These are phyloP conservation scores for Micractinium conductrix DNA, from an alignment of 139 green algal genomes.

Conservation along the genomic window DNA sequence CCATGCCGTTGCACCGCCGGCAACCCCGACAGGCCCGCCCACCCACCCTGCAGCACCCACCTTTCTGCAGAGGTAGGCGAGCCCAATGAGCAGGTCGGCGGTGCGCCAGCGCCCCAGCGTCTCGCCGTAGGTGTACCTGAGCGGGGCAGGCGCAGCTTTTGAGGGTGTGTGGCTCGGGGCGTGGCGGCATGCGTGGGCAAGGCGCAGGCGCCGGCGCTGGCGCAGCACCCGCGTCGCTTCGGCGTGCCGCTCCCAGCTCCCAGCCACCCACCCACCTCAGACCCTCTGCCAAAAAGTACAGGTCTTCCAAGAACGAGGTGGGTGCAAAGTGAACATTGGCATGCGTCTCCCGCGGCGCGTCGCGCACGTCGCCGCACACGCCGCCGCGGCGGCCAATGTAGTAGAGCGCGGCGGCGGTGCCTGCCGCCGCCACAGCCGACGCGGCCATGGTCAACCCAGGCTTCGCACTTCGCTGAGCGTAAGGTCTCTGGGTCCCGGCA, in stretches of 20 bases:
- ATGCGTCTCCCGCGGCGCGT: constrained; percentile 37
- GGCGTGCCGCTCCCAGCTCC: neutral
- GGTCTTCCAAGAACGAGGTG: constrained; percentile 73
- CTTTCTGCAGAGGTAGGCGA: constrained; percentile 77
- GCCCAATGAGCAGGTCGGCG: constrained; percentile 83
- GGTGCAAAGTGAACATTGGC: constrained; percentile 53
- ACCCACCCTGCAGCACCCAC: neutral
- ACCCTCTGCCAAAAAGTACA: constrained; percentile 81
- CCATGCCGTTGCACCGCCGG: too few species aligned
- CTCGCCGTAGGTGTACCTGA: constrained; percentile 78
- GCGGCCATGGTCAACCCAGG: constrained; percentile 10
- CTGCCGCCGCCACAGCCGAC: constrained; percentile 39
- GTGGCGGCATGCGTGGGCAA: neutral
- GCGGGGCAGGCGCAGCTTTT: neutral
- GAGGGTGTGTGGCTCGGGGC: neutral
- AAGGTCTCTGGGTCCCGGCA: too few species aligned
- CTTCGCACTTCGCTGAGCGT: too few species aligned
- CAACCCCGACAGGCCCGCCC: too few species aligned
- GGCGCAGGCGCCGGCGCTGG: neutral
- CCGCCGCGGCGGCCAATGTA: neutral
- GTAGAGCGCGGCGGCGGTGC: constrained; percentile 52
- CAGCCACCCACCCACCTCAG: constrained; percentile 53
- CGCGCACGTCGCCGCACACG: neutral
- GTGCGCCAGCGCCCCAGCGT: constrained; percentile 82
- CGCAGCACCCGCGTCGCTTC: too few species aligned